Evolutionary conservation across 1,284 basidiomycete genomes (phyloP).

Genomic region (Apiotrichum brassicae): DNA sequence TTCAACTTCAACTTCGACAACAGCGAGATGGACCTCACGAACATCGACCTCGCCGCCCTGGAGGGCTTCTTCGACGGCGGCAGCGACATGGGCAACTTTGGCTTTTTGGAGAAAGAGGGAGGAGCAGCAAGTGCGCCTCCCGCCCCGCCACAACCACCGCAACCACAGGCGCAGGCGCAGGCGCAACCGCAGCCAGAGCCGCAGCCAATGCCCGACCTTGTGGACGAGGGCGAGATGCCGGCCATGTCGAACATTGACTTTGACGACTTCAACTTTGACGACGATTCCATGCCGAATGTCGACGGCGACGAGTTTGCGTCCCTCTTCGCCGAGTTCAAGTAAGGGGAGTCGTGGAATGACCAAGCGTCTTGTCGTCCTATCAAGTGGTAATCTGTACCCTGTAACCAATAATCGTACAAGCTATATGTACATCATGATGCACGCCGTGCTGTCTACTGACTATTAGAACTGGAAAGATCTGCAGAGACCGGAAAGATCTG

Average conservation of each 20-base stretch:
- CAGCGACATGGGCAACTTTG: not conserved
- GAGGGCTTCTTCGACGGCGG: conserved; percentile 11
- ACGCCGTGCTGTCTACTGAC: too few relatives aligned
- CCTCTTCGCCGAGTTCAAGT: conserved; percentile 33
- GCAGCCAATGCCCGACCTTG: not conserved
- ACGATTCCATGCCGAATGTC: conserved; percentile 23
- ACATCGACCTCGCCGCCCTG: conserved; percentile 13
- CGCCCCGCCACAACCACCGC: not conserved
- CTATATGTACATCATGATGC: conserved; percentile 4
- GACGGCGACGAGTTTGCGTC: conserved; percentile 32
- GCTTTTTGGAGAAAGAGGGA: not conserved
- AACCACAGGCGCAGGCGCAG: not conserved
- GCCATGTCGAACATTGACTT: conserved; percentile 24
- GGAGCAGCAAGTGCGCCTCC: not conserved
- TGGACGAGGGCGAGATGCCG: not conserved
- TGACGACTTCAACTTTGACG: conserved; percentile 36
- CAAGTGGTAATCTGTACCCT: not conserved
- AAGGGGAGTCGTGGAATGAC: not conserved
- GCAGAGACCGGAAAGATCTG: too few relatives aligned
- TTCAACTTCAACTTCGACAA: conserved; percentile 11
- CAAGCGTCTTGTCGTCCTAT: too few relatives aligned
- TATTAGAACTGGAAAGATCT: too few relatives aligned
- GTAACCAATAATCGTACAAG: not conserved
- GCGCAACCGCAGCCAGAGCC: too few relatives aligned
- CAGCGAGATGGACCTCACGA: conserved; percentile 11